These are phyloP conservation scores for Blastobotrys terrestris DNA, from an alignment of 805 yeast genomes.

Conservation along the genomic window DNA sequence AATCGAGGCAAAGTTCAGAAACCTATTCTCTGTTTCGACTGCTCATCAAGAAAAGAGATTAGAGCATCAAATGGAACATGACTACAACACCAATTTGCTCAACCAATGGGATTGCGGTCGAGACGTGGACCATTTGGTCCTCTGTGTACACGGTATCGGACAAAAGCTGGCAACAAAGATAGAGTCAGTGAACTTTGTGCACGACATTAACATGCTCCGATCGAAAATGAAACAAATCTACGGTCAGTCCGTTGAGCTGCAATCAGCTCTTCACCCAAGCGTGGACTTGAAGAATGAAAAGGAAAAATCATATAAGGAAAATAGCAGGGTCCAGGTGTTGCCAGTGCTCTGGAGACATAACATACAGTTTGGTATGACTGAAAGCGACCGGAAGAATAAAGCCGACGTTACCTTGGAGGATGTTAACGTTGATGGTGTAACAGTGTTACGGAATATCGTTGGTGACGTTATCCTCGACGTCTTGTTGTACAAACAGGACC, in stretches of 20 bases:
- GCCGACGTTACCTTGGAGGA: slow-evolving; percentile 43
- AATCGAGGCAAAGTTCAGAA: background rate
- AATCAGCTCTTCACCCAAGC: background rate
- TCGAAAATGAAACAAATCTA: slow-evolving; percentile 13
- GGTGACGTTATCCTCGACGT: slow-evolving; percentile 88
- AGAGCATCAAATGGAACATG: slow-evolving; percentile 2
- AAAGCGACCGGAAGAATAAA: background rate
- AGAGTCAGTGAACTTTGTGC: slow-evolving; percentile 81
- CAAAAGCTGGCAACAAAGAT: slow-evolving; percentile 74
- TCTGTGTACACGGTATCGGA: slow-evolving; percentile 96
- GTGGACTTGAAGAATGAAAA: background rate
- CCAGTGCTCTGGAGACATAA: slow-evolving; percentile 91
- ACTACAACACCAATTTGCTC: slow-evolving; percentile 4
- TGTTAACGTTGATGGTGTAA: slow-evolving; percentile 67
- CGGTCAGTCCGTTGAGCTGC: slow-evolving; percentile 3
- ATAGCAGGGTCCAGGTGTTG: slow-evolving; percentile 63
- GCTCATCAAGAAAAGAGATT: background rate
- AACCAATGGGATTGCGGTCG: slow-evolving; percentile 17
- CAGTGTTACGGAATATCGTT: slow-evolving; percentile 62
- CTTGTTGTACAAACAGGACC: slow-evolving; percentile 65
- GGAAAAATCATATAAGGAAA: slow-evolving; percentile 6
- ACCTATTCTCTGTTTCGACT: background rate
- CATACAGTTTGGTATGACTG: slow-evolving; percentile 24
- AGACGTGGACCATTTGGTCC: slow-evolving; percentile 55
- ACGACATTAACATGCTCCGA: slow-evolving; percentile 64